Base-by-base conservation (phyloP, 495 filamentous ascomycete genomes). In the Gamarada debralockiae region DNA sequence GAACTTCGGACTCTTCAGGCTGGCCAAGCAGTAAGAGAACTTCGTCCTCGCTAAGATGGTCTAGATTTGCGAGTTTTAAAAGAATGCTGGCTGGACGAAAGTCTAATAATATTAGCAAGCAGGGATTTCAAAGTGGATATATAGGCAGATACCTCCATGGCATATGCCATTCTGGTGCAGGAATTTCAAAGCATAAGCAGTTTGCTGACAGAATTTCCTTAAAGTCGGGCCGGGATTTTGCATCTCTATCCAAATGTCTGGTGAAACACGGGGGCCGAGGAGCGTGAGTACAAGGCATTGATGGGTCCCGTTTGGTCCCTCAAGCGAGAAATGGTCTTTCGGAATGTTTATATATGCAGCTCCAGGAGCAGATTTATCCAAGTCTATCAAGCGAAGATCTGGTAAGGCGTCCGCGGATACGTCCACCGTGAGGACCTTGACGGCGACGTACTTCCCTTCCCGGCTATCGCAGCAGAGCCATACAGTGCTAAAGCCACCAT, bases 301-400 rank as follows among this genome's bases (percentile, higher is more conserved):
- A 56, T 73, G 70, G 4, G 23, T 48, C 14, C 68, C 69, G 37
- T 71, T 72, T 0, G 70, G 70, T 2, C 69, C 68, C 2, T 65
- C 22, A 22, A 68, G 37, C 12, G 48, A 53, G 42, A 72, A 72
- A 18, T 60, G 51, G 20, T 66, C 64, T 12, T 66, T 10, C 2
- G 67, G 56, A 8, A 56, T n/a, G 0, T 53, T 53, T 21, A 57
- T 50, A 18, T 60, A 57, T 7, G 55, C 3, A 2, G 15, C 46
- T 3, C 31, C 42, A 20, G 17, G 24, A 38, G 21, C 31, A 6
- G 3, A 4, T 10, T 20, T 20, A 3, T n/a, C 18, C 18, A 50
- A 50, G 37, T 38, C 50, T 23, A 53, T 58, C 27, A 61, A 46
- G 12, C 54, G 48, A 21, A 65, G 36, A 8, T 62, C 56, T 21